Percentiles rank a stretch among this genome's conserved stretches.
These are phyloP conservation scores for Taxawa tesnikishii DNA, from an alignment of 2,329 filamentous ascomycete species.

Conservation along the genomic window DNA sequence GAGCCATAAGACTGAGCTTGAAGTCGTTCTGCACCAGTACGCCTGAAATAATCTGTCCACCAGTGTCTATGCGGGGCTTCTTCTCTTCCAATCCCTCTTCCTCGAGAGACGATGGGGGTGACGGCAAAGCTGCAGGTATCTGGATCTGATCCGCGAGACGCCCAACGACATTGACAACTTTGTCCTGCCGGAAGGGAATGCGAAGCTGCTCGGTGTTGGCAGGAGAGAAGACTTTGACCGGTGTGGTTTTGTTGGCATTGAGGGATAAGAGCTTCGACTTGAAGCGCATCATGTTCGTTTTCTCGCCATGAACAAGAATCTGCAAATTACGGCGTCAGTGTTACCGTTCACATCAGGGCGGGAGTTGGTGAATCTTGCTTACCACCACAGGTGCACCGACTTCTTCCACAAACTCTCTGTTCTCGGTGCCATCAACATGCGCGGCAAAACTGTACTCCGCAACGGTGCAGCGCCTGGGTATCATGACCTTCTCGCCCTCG, in stretches of 20 bases:
- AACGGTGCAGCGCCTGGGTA: slow-evolving; percentile 82
- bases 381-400: slow-evolving; percentile 85
- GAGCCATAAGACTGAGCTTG: slow-evolving; percentile 92
- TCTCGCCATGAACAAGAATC: slow-evolving; percentile 95
- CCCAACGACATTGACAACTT: slow-evolving; percentile 90
- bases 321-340: slow-evolving; percentile 22
- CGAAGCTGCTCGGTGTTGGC: slow-evolving; percentile 90
- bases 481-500: slow-evolving; percentile 79
- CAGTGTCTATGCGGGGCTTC: slow-evolving; percentile 32
- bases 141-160: slow-evolving; percentile 68
- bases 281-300: slow-evolving; percentile 94
- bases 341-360: slow-evolving; percentile 4
- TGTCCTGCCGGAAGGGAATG: slow-evolving; percentile 92
- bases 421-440: slow-evolving; percentile 91
- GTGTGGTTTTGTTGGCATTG: slow-evolving; percentile 66
- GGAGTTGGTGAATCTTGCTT: slow-evolving; percentile 31
- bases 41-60: slow-evolving; percentile 58
- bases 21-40: slow-evolving; percentile 97
- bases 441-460: slow-evolving; percentile 93
- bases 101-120: slow-evolving; percentile 25
- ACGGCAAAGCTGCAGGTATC: slow-evolving; percentile 40
- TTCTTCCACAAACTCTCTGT: slow-evolving; percentile 93
- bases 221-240: slow-evolving; percentile 86
- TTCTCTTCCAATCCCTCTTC: slow-evolving; percentile 19
- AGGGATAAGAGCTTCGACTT: slow-evolving; percentile 92